Evolutionary conservation across 2,329 filamentous ascomycete species (phyloP).

Genomic region (Dothiorella sarmentorum): DNA sequence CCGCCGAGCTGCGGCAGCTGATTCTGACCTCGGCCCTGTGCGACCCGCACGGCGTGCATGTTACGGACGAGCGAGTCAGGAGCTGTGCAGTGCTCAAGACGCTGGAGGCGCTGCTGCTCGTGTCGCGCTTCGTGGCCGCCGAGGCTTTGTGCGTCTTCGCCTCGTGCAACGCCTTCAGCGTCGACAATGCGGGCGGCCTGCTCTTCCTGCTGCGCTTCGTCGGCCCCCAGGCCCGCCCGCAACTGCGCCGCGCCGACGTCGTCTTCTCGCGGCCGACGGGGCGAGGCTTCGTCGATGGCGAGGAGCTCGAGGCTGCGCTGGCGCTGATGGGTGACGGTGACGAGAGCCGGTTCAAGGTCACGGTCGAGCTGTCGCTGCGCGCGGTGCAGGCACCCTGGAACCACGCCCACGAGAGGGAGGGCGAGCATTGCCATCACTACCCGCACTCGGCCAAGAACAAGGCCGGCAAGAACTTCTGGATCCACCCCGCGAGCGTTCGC

Average conservation of each 20-base stretch:
- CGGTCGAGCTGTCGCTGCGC: constrained; percentile 3
- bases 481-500: constrained; percentile 7
- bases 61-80: neutral
- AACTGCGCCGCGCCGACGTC: neutral
- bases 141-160: constrained; percentile 4
- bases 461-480: constrained; percentile 10
- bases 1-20: constrained; percentile 6
- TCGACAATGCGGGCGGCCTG: constrained; percentile 8
- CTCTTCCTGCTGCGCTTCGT: neutral
- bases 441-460: neutral
- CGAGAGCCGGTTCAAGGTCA: neutral
- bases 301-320: neutral
- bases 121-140: neutral
- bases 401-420: neutral
- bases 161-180: neutral
- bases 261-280: constrained; percentile 4
- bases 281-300: constrained; percentile 1
- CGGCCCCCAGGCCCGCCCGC: neutral
- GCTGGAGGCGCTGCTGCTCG: neutral
- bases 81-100: neutral
- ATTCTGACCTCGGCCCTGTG: neutral
- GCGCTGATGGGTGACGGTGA: neutral
- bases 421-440: neutral
- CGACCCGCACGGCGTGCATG: neutral
- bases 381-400: constrained; percentile 1